These are phyloP conservation scores for Periconia sp. DNA, from an alignment of 2,329 filamentous ascomycete species.

Conservation along the genomic window DNA sequence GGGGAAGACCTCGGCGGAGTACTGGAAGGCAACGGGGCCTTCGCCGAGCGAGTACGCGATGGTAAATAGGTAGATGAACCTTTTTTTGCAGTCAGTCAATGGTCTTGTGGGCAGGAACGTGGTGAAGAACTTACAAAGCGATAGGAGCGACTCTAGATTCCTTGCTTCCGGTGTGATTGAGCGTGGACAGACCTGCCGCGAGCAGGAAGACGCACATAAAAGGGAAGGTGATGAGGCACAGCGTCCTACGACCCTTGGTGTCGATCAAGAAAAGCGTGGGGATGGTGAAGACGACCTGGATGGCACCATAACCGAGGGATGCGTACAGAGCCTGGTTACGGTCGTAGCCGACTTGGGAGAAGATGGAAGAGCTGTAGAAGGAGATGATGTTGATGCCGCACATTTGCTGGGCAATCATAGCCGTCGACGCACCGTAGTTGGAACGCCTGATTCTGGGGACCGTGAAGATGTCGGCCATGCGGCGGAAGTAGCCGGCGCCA, in stretches of 20 bases:
- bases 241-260: slow-evolving; percentile 40
- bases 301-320: slow-evolving; percentile 40
- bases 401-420: slow-evolving; percentile 46
- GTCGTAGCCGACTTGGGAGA: slow-evolving; percentile 55
- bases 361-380: slow-evolving; percentile 73
- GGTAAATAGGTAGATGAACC: slow-evolving; percentile 39
- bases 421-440: slow-evolving; percentile 42
- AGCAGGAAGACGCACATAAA: slow-evolving; percentile 41
- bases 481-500: slow-evolving; percentile 40
- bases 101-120: background rate
- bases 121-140: slow-evolving; percentile 9
- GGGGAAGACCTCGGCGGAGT: slow-evolving; percentile 43
- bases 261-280: slow-evolving; percentile 43
- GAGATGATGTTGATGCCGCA: slow-evolving; percentile 72
- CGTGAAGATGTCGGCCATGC: slow-evolving; percentile 53
- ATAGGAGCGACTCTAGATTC: slow-evolving; percentile 34
- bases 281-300: slow-evolving; percentile 40
- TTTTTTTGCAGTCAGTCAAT: slow-evolving; percentile 3
- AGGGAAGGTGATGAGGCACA: slow-evolving; percentile 34
- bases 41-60: slow-evolving; percentile 42
- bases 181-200: slow-evolving; percentile 38
- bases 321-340: slow-evolving; percentile 34
- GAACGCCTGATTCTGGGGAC: slow-evolving; percentile 42
- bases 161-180: slow-evolving; percentile 9
- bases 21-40: slow-evolving; percentile 55